These are phyloP conservation scores for Mycena citricolor DNA, from an alignment of 1,284 basidiomycete species.

Conservation along the genomic window DNA sequence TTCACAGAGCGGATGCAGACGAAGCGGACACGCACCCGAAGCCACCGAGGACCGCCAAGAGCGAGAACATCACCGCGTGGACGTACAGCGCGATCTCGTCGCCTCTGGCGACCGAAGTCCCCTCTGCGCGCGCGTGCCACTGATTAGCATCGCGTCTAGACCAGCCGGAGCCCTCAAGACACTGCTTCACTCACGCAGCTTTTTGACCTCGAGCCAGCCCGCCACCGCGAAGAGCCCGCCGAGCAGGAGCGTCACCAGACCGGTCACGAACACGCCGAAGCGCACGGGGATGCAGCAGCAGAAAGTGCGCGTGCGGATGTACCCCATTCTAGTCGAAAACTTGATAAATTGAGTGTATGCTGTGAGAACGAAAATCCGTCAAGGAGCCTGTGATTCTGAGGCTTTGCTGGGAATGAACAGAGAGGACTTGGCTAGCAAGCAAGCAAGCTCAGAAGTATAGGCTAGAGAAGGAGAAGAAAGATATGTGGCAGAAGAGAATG, in stretches of 20 bases:
- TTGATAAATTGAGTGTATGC: conserved; percentile 10
- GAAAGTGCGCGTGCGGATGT: conserved; percentile 47
- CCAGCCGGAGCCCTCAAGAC: neutral
- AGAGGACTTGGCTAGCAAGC: too few species aligned
- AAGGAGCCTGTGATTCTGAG: conserved; percentile 19
- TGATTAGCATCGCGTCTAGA: too few species aligned
- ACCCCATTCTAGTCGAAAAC: conserved; percentile 30
- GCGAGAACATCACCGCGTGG: conserved; percentile 44
- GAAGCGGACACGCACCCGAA: conserved; percentile 47
- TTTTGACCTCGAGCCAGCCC: conserved; percentile 43
- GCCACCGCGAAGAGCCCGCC: conserved; percentile 42
- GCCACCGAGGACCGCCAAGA: conserved; percentile 47
- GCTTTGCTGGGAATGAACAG: conserved; percentile 16
- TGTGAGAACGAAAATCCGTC: conserved; percentile 21
- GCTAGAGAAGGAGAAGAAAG: too few species aligned
- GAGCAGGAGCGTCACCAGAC: conserved; percentile 42
- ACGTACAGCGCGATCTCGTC: conserved; percentile 49
- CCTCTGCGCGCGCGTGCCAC: conserved; percentile 18
- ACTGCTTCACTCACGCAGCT: conserved; percentile 32
- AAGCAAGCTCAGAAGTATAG: too few species aligned
- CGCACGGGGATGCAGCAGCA: conserved; percentile 64
- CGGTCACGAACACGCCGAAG: conserved; percentile 55
- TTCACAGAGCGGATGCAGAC: conserved; percentile 1
- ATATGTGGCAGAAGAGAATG: too few species aligned
- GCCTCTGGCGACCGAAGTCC: conserved; percentile 31